Base-by-base conservation (phyloP, 139 green algal species). In the Chlamydomonas eustigma region DNA sequence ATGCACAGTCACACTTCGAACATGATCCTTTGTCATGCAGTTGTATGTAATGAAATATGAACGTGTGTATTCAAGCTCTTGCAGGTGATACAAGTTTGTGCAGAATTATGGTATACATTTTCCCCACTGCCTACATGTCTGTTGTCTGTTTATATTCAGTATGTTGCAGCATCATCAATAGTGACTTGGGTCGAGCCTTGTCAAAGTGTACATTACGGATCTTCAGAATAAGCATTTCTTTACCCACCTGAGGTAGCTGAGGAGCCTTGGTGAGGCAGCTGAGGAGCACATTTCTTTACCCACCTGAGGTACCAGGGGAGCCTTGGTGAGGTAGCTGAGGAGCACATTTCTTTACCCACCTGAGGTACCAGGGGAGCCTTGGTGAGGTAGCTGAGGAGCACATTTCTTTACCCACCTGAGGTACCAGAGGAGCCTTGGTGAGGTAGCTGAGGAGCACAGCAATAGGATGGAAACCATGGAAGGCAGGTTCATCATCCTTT, bases 201-300 rank as follows among this genome's bases (percentile, higher is more conserved):
- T n/a, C n/a, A n/a, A n/a, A n/a, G n/a, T n/a, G n/a, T n/a, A n/a
- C n/a, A n/a, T n/a, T n/a, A n/a, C n/a, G n/a, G n/a, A n/a, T n/a
- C n/a, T n/a, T n/a, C n/a, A n/a, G n/a, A n/a, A n/a, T n/a, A n/a
- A n/a, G n/a, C n/a, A n/a, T n/a, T n/a, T n/a, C n/a, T n/a, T n/a
- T 58, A 18, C 44, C 12, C 44, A 58, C 44, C 44, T 58, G 44
- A 18, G 44, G 44, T 58, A 58, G 12, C 44, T 28, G 44, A 85
- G 97, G 97, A 30, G 92, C 94, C 90, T 98, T 98, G 37, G 92
- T 97, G 3, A 98, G 86, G 86, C 98, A 98, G 34, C 84, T 93
- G 30, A 98, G 86, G 78, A 98, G 87, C 51, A 92, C 89, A 4
- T n/a, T n/a, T n/a, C n/a, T n/a, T n/a, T 58, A 18, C 44, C 12